Evolutionary conservation across 169 alveolate species (phyloP).

Genomic region (Perkinsus chesapeaki): DNA sequence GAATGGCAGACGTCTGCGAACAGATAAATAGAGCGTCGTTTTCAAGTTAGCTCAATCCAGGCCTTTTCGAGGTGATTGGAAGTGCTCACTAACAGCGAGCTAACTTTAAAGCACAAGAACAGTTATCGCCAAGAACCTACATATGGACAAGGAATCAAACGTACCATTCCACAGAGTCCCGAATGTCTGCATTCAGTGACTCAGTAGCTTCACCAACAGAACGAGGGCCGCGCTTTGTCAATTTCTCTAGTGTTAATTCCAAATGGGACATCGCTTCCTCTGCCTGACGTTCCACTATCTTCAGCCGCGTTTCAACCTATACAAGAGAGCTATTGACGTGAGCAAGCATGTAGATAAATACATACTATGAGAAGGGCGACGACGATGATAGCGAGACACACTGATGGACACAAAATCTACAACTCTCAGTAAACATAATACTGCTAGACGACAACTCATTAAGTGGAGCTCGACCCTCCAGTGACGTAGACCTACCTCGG

Average conservation of each 20-base stretch:
- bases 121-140: neutral
- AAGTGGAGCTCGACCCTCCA: neutral
- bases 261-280: neutral
- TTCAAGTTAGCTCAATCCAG: no score
- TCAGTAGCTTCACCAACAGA: neutral
- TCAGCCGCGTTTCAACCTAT: neutral
- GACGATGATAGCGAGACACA: neutral
- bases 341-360: neutral
- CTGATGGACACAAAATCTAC: no score
- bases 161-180: neutral
- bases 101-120: neutral
- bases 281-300: neutral
- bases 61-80: no score
- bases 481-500: neutral
- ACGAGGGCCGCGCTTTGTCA: neutral
- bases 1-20: no score
- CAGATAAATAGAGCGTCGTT: no score
- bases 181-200: neutral
- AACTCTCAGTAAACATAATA: no score
- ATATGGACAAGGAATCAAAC: neutral
- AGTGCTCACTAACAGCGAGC: neutral
- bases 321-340: no score
- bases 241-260: neutral
- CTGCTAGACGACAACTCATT: neutral
- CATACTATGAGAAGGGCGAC: neutral